These are phyloP conservation scores for Escovopsis sp. DNA, from an alignment of 2,329 filamentous ascomycete genomes.

Conservation along the genomic window DNA sequence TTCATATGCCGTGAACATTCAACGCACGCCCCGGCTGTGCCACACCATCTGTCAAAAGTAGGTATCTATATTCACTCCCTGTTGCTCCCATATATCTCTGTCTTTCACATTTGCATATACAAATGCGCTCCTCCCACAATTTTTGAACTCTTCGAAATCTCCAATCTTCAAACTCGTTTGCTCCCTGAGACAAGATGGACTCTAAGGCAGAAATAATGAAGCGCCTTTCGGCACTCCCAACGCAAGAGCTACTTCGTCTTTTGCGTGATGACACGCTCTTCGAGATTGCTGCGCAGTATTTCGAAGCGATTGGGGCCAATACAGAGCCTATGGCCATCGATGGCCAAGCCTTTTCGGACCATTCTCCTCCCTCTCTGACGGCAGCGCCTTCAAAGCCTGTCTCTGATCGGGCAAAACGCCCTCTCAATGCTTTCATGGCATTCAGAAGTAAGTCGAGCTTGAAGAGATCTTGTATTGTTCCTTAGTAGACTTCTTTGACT, in stretches of 20 bases:
- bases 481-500: not conserved
- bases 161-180: not conserved
- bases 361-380: not conserved
- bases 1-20: not conserved
- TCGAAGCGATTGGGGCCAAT: conserved; percentile 2
- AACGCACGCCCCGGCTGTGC: not conserved
- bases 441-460: conserved; percentile 14
- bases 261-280: conserved; percentile 10
- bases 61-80: not conserved
- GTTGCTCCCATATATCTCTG: not conserved
- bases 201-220: conserved; percentile 8
- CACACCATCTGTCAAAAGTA: not conserved
- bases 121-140: not conserved
- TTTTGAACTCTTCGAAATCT: not conserved
- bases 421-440: conserved; percentile 20
- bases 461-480: not conserved
- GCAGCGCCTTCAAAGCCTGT: not conserved
- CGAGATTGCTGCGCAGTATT: conserved; percentile 9
- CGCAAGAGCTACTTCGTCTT: conserved; percentile 8
- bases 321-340: not conserved
- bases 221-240: conserved; percentile 6
- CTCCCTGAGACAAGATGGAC: conserved; percentile 4
- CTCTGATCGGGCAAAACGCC: conserved; percentile 12
- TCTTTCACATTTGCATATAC: not conserved
- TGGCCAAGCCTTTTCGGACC: not conserved